Base-by-base conservation (phyloP, 768 basidiomycete genomes). In the Hericium erinaceus region DNA sequence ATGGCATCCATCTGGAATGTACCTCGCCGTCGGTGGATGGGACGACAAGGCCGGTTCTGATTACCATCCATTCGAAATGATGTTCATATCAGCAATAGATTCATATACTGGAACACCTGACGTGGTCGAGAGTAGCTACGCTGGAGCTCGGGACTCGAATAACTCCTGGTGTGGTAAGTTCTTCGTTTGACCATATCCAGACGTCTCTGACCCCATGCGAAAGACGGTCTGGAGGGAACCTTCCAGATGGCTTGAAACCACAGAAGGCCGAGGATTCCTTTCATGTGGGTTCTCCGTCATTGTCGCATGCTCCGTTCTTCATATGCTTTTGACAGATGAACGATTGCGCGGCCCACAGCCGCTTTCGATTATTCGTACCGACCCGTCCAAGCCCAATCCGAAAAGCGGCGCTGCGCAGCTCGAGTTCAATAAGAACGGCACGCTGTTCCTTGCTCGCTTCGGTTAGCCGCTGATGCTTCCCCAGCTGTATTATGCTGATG, bases 191-290 rank as follows among this genome's bases (percentile, higher is more conserved):
- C 52, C 39, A n/a, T 18, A 40, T 16, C 26, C 49, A 15, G 58
- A 24, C 39, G 60, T 26, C 58, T 6, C 12, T 57, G 20, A 49
- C 65, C 40, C 38, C 53, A 24, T 39, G 55, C 52, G 15, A 59
- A 65, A 95, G 94, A 78, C 71, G 11, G 73, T 90, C 12, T 98
- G 94, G 94, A 79, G 84, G 58, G 94, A 98, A 67, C 92, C 94
- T 2, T 64, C 76, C 0, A 83, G 84, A 60, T 98, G 94, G 94
- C 71, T 92, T 44, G 87, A 88, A 67, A 76, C 84, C 1, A 92
- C 91, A 0, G 81, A 87, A 65, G 91, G 89, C 26, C 82, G 86
- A 56, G 93, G 93, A 4, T 94, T 95, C 67, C 74, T 95, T 24
- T 88, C 92, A 22, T 97, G 94, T 92, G 64, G 24, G 78, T 65